Evolutionary conservation across 1,284 basidiomycete genomes (phyloP), one percentile per base, ranked within the genome.

Genomic region (Quambalaria eucalypti): DNA sequence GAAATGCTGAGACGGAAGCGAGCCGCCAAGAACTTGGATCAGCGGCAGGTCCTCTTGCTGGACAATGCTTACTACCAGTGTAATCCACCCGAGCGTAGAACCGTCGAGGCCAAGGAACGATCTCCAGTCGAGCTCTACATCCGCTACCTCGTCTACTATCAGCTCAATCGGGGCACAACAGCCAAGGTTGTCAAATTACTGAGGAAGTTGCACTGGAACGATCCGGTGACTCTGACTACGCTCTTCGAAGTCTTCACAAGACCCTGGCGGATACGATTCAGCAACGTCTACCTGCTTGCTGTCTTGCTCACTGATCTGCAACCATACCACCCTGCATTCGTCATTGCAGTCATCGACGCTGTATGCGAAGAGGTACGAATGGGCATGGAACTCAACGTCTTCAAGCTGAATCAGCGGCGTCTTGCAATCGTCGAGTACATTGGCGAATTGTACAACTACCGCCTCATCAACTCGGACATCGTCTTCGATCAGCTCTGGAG

Each of bases 51-150:
- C 4, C 81, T 97, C 28, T 79, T 97, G 64, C 82, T 99, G 29
- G 95, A 98, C 77, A 98, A 98, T 74, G 95, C 95, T 0, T 99
- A 97, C 77, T 98, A 97, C 74, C 90, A 97, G 86, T 96, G 92
- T 77, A 96, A 98, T 70, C 95, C 95, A 2, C 95, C 95, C 0
- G 91, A 97, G 68, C 84, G 95, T 53, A 83, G 86, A 0, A 88
- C 88, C 0, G 82, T 86, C 36, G 82, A 88, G 66, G 85, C 87
- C 59, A 92, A 95, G 74, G 82, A 87, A 62, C 84, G 90, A n/a
- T 81, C 86, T 2, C 85, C 86, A 0, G 87, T 92, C 78, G 89
- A 96, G 68, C 82, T 88, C 31, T 98, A 95, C 78, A 88, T 97
- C 62, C 86, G 87, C 19, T 88, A 98, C 74, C 81, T 98, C 12